Evolutionary conservation across 345 rosid species (phyloP).

Genomic region (Garcia nutans): DNA sequence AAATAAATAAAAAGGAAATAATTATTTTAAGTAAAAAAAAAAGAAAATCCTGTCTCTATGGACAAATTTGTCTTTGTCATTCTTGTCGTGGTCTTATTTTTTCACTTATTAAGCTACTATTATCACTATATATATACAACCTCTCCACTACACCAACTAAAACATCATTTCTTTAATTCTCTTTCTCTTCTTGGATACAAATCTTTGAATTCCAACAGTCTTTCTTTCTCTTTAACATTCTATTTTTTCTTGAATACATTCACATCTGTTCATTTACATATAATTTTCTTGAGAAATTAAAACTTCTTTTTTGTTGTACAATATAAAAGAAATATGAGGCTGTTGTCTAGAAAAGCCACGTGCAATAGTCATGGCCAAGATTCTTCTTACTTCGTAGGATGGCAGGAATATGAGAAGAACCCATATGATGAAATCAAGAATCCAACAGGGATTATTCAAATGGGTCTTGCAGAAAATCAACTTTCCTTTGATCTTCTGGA

Average conservation of each 20-base stretch:
- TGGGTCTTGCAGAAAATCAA: constrained; percentile 91
- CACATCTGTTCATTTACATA: background rate
- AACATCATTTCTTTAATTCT: background rate
- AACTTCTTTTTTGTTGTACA: background rate
- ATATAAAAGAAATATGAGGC: constrained; percentile 38
- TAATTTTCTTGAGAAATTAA: background rate
- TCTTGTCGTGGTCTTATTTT: constrained; percentile 8
- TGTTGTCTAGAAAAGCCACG: constrained; percentile 62
- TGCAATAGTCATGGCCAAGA: constrained; percentile 75
- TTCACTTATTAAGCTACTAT: constrained; percentile 14
- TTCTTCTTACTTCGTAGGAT: constrained; percentile 79
- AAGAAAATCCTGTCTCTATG: constrained; percentile 17
- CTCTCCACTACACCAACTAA: constrained; percentile 23
- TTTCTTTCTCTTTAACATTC: background rate
- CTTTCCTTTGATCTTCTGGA: constrained; percentile 71
- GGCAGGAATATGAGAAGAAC: constrained; percentile 79
- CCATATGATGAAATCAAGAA: constrained; percentile 64
- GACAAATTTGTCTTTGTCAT: constrained; percentile 26
- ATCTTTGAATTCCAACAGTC: background rate
- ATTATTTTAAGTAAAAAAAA: background rate
- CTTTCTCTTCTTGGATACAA: background rate
- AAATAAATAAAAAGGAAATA: background rate
- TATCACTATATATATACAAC: constrained; percentile 21
- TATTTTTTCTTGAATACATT: background rate
- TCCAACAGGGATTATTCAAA: constrained; percentile 71